Base-by-base conservation (phyloP, 495 filamentous ascomycete genomes). In the Podospora fimiseda region DNA sequence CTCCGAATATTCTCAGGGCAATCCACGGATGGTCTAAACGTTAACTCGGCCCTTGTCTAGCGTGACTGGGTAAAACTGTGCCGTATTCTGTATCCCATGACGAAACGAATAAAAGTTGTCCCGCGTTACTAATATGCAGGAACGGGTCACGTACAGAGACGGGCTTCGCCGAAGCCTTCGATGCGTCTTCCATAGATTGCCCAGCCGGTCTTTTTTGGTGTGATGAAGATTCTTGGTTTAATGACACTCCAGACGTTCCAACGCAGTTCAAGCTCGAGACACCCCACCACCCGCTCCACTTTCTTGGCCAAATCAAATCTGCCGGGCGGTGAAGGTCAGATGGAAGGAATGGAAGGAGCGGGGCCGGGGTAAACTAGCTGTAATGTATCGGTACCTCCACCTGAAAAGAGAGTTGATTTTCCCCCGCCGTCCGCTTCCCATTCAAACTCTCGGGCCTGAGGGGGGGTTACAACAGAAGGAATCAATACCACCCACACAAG, bases 151-250 rank as follows among this genome's bases (percentile, higher is more conserved):
- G n/a, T n/a, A 33, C 27, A 33, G 27, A 33, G 27, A 33, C 44
- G 44, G 44, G 21, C 20, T 47, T 47, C 44, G 44, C 44, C 44
- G 44, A 47, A 33, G 44, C 44, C n/a, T 47, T 47, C 44, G 9
- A 30, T 47, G 44, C 44, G 44, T 47, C 44, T 47, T 47, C 44
- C 23, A 27, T 47, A 47, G 21, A 47, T 47, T 47, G 44, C 27
- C 6, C 27, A 33, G 11, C 5, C 11, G 27, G 27, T 5, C 11
- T 33, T 5, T 11, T 6, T 11, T 33, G 27, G 27, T 33, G 27
- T 33, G 11, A 33, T 33, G 27, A 33, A 33, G 27, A 33, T 5
- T 33, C 27, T 33, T 33, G 27, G 27, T 11, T 6, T 33, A 33
- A n/a, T n/a, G n/a, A n/a, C n/a, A n/a, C n/a, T n/a, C n/a, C n/a